Percentiles rank a stretch among this genome's conserved stretches.
Conservation (phyloP, 306 rosid genomes). For the Arachis hypogaea region DNA sequence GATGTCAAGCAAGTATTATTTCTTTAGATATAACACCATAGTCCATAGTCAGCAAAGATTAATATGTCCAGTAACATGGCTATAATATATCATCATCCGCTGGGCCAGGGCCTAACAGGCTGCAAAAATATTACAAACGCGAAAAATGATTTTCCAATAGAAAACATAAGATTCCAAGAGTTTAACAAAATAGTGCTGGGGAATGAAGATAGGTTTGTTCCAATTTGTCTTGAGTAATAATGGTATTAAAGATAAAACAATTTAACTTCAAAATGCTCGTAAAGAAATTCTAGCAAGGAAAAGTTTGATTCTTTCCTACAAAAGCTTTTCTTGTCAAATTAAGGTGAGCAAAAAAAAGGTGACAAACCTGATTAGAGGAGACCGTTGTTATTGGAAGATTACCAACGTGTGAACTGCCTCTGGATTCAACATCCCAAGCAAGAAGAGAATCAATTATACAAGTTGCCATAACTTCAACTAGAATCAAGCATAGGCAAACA, state of each 20-base stretch:
- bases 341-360: conserved; percentile 14
- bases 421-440: conserved; percentile 49
- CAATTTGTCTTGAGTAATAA: neutral
- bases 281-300: neutral
- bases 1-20: conserved; percentile 23
- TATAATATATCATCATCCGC: conserved; percentile 22
- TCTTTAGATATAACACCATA: conserved; percentile 9
- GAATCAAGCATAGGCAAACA: neutral
- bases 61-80: conserved; percentile 9
- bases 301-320: neutral
- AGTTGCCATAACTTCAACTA: conserved; percentile 3
- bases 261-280: neutral
- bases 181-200: neutral
- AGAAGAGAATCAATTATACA: conserved; percentile 22
- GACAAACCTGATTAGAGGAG: conserved; percentile 77
- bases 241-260: conserved; percentile 4
- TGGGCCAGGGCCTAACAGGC: conserved; percentile 22
- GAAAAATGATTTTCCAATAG: conserved; percentile 4
- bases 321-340: conserved; percentile 8
- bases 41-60: conserved; percentile 19
- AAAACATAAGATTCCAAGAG: neutral
- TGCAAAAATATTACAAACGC: neutral
- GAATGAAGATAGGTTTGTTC: conserved; percentile 9
- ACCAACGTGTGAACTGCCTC: conserved; percentile 31
- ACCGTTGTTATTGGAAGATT: conserved; percentile 51